These are phyloP conservation scores for Zygotorulaspora mrakii DNA, from an alignment of 1,139 yeast genomes.

Conservation along the genomic window DNA sequence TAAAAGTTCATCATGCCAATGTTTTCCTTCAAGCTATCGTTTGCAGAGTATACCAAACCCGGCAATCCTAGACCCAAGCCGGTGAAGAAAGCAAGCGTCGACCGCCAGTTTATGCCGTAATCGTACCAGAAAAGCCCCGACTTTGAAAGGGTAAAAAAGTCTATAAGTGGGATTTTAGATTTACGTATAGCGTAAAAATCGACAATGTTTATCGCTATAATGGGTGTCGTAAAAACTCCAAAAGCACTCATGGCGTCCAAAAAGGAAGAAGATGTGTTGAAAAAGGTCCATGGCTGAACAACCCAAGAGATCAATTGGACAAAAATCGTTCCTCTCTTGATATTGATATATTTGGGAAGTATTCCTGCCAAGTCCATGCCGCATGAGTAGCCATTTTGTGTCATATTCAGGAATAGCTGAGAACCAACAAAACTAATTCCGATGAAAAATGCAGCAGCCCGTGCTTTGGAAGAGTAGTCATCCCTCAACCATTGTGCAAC, in stretches of 20 bases:
- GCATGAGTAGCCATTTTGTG: conserved; percentile 45
- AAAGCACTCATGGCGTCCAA: conserved; percentile 35
- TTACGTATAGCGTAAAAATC: conserved; percentile 35
- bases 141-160: conserved; percentile 20
- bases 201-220: conserved; percentile 34
- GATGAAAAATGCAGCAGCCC: conserved; percentile 40
- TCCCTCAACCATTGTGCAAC: conserved; percentile 26
- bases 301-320: conserved; percentile 34
- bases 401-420: conserved; percentile 39
- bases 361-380: conserved; percentile 45
- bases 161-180: conserved; percentile 30
- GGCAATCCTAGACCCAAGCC: conserved; percentile 38
- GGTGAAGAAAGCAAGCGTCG: conserved; percentile 34
- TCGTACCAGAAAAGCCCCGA: conserved; percentile 35
- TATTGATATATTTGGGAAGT: conserved; percentile 41
- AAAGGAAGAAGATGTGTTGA: conserved; percentile 37
- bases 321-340: conserved; percentile 39
- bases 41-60: conserved; percentile 39
- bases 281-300: conserved; percentile 39
- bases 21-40: conserved; percentile 29
- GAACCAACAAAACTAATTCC: conserved; percentile 37
- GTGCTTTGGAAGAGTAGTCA: conserved; percentile 32
- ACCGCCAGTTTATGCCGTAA: conserved; percentile 41
- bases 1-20: conserved; percentile 37
- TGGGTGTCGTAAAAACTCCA: conserved; percentile 37